These are phyloP conservation scores for Epichloe gansuensis DNA, from an alignment of 2,329 filamentous ascomycete species.

Conservation along the genomic window DNA sequence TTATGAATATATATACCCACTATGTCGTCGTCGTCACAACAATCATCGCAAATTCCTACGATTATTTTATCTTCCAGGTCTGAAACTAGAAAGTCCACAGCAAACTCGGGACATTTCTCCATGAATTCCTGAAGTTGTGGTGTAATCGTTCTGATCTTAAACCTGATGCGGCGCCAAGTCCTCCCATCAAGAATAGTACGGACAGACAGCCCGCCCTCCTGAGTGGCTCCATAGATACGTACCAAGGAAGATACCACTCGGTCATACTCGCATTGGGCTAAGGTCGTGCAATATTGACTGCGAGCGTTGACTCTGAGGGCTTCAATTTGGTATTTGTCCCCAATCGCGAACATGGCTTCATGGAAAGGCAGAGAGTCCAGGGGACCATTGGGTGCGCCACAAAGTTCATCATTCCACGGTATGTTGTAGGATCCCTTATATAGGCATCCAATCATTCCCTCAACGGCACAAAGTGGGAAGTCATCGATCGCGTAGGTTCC, in stretches of 20 bases:
- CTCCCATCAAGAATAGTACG: background rate
- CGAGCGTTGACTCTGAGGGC: background rate
- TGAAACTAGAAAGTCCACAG: background rate
- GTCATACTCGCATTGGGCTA: fast-evolving
- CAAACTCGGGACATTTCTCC: background rate
- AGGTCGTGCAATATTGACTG: fast-evolving
- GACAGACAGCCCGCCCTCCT: background rate
- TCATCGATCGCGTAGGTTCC: background rate
- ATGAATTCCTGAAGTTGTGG: background rate
- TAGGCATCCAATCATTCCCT: background rate
- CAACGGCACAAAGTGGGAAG: background rate
- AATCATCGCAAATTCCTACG: background rate
- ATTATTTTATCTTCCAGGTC: too few species aligned
- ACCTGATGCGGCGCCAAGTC: background rate
- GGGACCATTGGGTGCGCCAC: background rate
- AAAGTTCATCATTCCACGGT: background rate
- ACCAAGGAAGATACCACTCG: background rate
- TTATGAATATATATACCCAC: fast-evolving
- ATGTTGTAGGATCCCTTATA: background rate
- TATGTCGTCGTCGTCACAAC: too few species aligned
- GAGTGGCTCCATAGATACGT: background rate
- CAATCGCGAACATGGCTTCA: background rate
- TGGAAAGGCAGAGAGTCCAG: background rate
- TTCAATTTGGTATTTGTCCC: background rate
- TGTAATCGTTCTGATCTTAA: fast-evolving